phyloP scores from a whole-genome alignment of 2,329 filamentous ascomycete genomes.

The Lasiodiplodia sp. region DNA sequence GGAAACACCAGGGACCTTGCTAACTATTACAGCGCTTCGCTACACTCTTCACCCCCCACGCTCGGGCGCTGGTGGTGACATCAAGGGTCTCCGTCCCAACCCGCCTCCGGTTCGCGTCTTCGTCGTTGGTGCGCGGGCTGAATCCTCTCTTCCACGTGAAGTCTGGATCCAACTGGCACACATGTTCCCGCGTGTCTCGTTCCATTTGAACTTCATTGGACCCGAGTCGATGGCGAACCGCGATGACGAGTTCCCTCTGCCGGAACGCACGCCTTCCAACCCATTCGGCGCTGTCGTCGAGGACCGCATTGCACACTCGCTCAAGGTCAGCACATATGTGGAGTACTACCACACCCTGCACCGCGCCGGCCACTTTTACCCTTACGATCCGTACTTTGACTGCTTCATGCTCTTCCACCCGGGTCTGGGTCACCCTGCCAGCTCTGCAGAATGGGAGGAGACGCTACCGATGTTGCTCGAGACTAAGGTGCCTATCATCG shows the following conservation, averaged over 20 bases:
- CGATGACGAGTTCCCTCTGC: slow-evolving; percentile 89
- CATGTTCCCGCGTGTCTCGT: slow-evolving; percentile 88
- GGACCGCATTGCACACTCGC: slow-evolving; percentile 82
- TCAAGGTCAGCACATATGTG: slow-evolving; percentile 98
- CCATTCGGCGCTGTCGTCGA: slow-evolving; percentile 95
- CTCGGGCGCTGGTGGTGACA: slow-evolving; percentile 73
- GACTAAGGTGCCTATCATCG: slow-evolving; percentile 93
- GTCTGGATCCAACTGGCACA: slow-evolving; percentile 95
- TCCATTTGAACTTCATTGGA: slow-evolving; percentile 93
- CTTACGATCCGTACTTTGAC: slow-evolving; percentile 98
- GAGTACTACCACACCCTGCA: slow-evolving; percentile 99
- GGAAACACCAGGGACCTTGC: background rate
- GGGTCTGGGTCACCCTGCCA: slow-evolving; percentile 91
- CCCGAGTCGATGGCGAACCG: slow-evolving; percentile 96
- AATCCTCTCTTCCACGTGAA: slow-evolving; percentile 92
- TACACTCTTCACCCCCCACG: slow-evolving; percentile 92
- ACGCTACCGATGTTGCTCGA: slow-evolving; percentile 89
- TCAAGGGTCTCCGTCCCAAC: slow-evolving; percentile 82
- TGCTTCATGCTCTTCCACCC: slow-evolving; percentile 98
- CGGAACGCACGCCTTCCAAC: slow-evolving; percentile 81
- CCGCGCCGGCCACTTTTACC: slow-evolving; percentile 86
- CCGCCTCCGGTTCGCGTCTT: slow-evolving; percentile 92
- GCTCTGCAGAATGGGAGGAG: slow-evolving; percentile 90
- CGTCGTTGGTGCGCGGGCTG: slow-evolving; percentile 92
- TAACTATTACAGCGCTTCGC: slow-evolving; percentile 71